Conservation (phyloP, 2,329 filamentous ascomycete genomes). For the Pseudogymnoascus sp. region DNA sequence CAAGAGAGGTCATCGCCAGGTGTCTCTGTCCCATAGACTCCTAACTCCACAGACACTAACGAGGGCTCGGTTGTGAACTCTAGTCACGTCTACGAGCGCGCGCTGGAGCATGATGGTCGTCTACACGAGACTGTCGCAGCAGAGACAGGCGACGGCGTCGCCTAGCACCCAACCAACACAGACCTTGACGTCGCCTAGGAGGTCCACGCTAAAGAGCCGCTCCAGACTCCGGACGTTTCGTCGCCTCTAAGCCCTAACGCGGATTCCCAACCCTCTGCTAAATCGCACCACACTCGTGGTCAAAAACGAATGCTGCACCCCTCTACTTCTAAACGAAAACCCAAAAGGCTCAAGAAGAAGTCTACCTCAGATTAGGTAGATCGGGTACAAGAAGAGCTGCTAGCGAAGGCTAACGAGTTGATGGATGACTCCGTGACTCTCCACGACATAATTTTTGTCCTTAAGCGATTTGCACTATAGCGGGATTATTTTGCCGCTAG, state of each 20-base stretch:
- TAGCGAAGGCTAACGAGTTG: no score
- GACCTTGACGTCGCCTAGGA: neutral
- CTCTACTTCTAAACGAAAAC: neutral
- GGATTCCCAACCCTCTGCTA: neutral
- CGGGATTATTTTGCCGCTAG: neutral
- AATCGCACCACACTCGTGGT: neutral
- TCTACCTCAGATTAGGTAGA: neutral
- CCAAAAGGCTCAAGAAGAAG: neutral
- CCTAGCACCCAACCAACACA: neutral
- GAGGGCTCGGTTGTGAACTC: neutral
- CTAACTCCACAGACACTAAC: neutral
- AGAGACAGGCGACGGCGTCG: neutral
- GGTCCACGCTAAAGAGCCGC: neutral
- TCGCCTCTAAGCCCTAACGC: neutral
- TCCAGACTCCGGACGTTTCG: neutral
- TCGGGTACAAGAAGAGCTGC: no score
- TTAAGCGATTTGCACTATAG: neutral
- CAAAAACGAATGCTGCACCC: neutral
- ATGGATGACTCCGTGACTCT: no score
- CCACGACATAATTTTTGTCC: neutral
- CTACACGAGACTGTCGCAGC: neutral
- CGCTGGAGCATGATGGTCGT: neutral
- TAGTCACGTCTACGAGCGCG: neutral
- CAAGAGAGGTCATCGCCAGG: neutral
- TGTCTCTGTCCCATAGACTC: neutral